Conservation (phyloP, 2,329 filamentous ascomycete genomes). For the Claviceps pusilla region DNA sequence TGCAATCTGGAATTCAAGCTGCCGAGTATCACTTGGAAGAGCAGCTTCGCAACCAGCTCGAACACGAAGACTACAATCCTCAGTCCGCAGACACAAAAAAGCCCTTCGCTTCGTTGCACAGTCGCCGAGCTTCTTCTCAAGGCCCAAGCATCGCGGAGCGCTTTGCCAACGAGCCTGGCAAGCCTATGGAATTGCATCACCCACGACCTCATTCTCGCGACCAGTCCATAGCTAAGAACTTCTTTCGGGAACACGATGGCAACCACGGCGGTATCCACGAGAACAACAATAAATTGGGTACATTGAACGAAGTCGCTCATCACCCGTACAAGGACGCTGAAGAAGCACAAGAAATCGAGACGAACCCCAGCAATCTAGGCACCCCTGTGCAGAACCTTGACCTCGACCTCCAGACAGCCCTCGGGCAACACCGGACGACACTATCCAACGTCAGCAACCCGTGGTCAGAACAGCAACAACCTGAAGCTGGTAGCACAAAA, state of each 20-base stretch:
- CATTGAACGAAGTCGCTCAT: slow-evolving; percentile 25
- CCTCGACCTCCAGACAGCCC: slow-evolving; percentile 29
- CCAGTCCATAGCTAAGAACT: slow-evolving; percentile 54
- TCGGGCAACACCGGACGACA: slow-evolving; percentile 36
- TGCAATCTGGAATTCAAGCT: slow-evolving; percentile 75
- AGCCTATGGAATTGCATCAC: slow-evolving; percentile 49
- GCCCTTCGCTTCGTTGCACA: slow-evolving; percentile 19
- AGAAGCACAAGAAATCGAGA: slow-evolving; percentile 53
- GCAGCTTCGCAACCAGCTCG: slow-evolving; percentile 61
- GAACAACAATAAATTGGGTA: slow-evolving; percentile 23
- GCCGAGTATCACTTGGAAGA: slow-evolving; percentile 75
- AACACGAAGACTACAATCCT: slow-evolving; percentile 63
- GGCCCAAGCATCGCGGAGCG: slow-evolving; percentile 34
- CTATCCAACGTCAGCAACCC: slow-evolving; percentile 47
- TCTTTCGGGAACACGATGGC: slow-evolving; percentile 43
- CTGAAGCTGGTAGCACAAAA: slow-evolving; percentile 22
- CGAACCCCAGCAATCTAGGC: slow-evolving; percentile 57
- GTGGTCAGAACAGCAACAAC: slow-evolving; percentile 41
- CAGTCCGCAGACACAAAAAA: slow-evolving; percentile 22
- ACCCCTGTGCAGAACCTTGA: slow-evolving; percentile 43
- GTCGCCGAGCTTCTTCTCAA: slow-evolving; percentile 32
- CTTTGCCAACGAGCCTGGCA: slow-evolving; percentile 37
- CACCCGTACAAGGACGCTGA: slow-evolving; percentile 23
- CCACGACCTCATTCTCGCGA: slow-evolving; percentile 60
- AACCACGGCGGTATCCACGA: slow-evolving; percentile 24